These are phyloP conservation scores for Salvia splendens DNA, from an alignment of 257 asterid genomes.

Conservation along the genomic window DNA sequence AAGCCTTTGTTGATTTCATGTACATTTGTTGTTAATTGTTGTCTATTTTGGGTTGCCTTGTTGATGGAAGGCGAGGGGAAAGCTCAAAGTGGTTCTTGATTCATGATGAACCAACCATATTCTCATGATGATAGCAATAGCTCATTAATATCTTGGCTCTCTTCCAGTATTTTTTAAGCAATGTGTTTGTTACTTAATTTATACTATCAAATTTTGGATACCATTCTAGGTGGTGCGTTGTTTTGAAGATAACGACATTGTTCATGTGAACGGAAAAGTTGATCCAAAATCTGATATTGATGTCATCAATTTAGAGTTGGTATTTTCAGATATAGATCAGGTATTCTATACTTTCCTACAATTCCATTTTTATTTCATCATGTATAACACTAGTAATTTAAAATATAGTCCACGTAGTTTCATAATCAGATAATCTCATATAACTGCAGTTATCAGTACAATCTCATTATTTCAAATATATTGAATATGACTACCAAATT, in stretches of 20 bases:
- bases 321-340: slow-evolving; percentile 96
- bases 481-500: slow-evolving; percentile 9
- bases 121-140: slow-evolving; percentile 20
- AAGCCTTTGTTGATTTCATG: background rate
- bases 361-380: slow-evolving; percentile 15
- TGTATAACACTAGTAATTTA: slow-evolving; percentile 16
- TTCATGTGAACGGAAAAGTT: slow-evolving; percentile 88
- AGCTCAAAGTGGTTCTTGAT: background rate
- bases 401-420: background rate
- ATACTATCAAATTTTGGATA: slow-evolving; percentile 8
- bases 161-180: background rate
- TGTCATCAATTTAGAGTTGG: slow-evolving; percentile 86
- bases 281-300: slow-evolving; percentile 95
- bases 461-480: slow-evolving; percentile 1
- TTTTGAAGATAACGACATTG: slow-evolving; percentile 95
- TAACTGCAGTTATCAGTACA: slow-evolving; percentile 20
- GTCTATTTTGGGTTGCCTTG: slow-evolving; percentile 3
- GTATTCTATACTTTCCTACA: slow-evolving; percentile 43
- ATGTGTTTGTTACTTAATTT: slow-evolving; percentile 18
- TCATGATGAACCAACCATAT: slow-evolving; percentile 11
- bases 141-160: slow-evolving; percentile 18
- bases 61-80: background rate
- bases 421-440: slow-evolving; percentile 14
- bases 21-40: background rate
- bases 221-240: slow-evolving; percentile 83